phyloP scores from a whole-genome alignment of 768 basidiomycete species.

The Phlebiopsis gigantea region DNA sequence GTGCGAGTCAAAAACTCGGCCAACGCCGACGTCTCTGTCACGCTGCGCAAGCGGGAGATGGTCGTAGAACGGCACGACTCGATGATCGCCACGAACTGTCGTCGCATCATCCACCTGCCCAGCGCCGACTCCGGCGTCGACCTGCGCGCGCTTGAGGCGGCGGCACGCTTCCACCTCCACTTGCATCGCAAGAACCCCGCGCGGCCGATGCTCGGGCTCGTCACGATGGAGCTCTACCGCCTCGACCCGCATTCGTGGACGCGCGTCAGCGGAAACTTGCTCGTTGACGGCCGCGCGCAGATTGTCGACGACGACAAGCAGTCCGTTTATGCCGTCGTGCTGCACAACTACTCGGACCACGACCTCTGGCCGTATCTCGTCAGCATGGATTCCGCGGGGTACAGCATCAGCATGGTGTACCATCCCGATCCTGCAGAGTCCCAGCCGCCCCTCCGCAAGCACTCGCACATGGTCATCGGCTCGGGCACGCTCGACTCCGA shows the following conservation, averaged over 20 bases:
- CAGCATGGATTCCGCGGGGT: slow-evolving; percentile 54
- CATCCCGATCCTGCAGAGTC: slow-evolving; percentile 36
- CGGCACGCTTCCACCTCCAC: slow-evolving; percentile 56
- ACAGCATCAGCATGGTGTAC: slow-evolving; percentile 51
- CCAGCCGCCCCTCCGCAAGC: slow-evolving; percentile 40
- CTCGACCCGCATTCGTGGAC: slow-evolving; percentile 41
- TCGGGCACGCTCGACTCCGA: slow-evolving; percentile 40
- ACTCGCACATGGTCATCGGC: slow-evolving; percentile 35
- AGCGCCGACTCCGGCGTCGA: slow-evolving; percentile 29
- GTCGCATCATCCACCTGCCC: slow-evolving; percentile 34
- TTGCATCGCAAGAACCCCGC: slow-evolving; percentile 46
- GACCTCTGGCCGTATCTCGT: slow-evolving; percentile 62
- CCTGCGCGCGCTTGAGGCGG: slow-evolving; percentile 41
- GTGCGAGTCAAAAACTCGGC: slow-evolving; percentile 38
- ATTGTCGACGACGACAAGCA: slow-evolving; percentile 36
- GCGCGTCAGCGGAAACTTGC: slow-evolving; percentile 39
- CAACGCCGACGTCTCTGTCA: slow-evolving; percentile 48
- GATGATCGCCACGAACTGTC: slow-evolving; percentile 31
- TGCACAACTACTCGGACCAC: slow-evolving; percentile 44
- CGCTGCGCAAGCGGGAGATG: slow-evolving; percentile 33
- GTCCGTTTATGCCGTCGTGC: slow-evolving; percentile 41
- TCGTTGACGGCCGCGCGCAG: slow-evolving; percentile 43
- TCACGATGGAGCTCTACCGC: slow-evolving; percentile 49
- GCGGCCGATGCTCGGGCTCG: slow-evolving; percentile 39
- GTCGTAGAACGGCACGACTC: slow-evolving; percentile 43